Conservation (phyloP, 352 stramenopile species). For the Phytophthora megakarya region DNA sequence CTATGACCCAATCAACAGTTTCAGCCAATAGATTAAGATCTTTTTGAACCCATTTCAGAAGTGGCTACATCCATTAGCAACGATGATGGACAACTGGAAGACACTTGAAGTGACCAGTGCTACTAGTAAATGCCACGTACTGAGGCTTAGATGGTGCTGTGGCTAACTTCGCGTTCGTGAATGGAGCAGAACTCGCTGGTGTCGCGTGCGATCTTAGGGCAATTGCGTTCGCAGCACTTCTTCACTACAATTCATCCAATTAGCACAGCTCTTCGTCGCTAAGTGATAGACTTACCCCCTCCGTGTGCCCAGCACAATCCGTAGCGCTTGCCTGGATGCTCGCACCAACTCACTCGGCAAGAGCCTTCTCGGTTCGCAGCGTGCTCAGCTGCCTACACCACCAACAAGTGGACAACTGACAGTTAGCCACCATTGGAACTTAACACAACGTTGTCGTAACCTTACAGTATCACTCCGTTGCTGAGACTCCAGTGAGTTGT, state of each 20-base stretch:
- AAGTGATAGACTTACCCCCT: slow-evolving; percentile 31
- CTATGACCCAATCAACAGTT: no score
- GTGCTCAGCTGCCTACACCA: slow-evolving; percentile 3
- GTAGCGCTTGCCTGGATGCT: slow-evolving; percentile 41
- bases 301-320: slow-evolving; percentile 61
- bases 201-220: slow-evolving; percentile 26
- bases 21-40: no score
- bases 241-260: slow-evolving; percentile 33
- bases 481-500: slow-evolving; percentile 17
- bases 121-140: no score
- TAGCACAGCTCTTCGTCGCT: background rate
- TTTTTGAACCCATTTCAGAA: no score
- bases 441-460: background rate
- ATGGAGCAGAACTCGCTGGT: slow-evolving; percentile 53
- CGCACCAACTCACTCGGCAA: slow-evolving; percentile 57
- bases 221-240: slow-evolving; percentile 49
- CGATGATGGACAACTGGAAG: background rate
- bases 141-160: slow-evolving; percentile 15
- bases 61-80: no score
- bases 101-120: background rate
- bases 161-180: slow-evolving; percentile 34
- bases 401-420: background rate
- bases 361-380: slow-evolving; percentile 1
- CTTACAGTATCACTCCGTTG: slow-evolving; percentile 26
- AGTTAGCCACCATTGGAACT: background rate